Evolutionary conservation across 352 stramenopile species (phyloP), one percentile per base, ranked within the genome.

Genomic region (Phytophthora pisi): DNA sequence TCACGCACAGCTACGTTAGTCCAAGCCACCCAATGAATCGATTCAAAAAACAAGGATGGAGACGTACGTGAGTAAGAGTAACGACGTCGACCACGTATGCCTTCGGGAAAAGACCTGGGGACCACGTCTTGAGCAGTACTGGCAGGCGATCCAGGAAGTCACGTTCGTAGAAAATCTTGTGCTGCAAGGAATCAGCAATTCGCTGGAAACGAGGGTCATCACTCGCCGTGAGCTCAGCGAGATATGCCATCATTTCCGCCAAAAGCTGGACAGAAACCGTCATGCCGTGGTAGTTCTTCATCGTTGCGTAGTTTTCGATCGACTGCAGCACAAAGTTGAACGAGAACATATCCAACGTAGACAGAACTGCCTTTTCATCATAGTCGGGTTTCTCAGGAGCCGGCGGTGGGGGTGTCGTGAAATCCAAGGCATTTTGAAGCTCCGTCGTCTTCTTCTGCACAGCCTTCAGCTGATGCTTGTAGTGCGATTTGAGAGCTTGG

Each of bases 271-370:
- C 83, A 1, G 85, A 83, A 15, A 93, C 68, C 10, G 84, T 91
- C 88, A 96, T 96, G 11, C 78, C 88, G 49, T 91, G 81, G 50
- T 91, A 84, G 55, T 94, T 93, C 57, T 93, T 96, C 24, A 81
- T 74, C 24, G 73, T 83, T 5, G 83, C 86, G 53, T 93, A 96
- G 45, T 81, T 95, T 70, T 96, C 88, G 49, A 96, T 91, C 23
- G 88, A 96, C 58, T 96, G 88, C 0, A 96, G 77, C 15, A 96
- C 84, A 51, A 96, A 96, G 61, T 96, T 96, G 75, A 96, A 96
- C 9, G 88, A 96, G 66, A 96, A 96, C 88, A 96, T 96, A 78
- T 96, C 88, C 47, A 96, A 72, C 9, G 88, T 94, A 18, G 86
- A 89, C 28, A 96, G 72, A 56, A 94, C 84, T 1, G 86, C 82